Evolutionary conservation across 1,284 basidiomycete species (phyloP).

Genomic region (Coriolopsis trogii): DNA sequence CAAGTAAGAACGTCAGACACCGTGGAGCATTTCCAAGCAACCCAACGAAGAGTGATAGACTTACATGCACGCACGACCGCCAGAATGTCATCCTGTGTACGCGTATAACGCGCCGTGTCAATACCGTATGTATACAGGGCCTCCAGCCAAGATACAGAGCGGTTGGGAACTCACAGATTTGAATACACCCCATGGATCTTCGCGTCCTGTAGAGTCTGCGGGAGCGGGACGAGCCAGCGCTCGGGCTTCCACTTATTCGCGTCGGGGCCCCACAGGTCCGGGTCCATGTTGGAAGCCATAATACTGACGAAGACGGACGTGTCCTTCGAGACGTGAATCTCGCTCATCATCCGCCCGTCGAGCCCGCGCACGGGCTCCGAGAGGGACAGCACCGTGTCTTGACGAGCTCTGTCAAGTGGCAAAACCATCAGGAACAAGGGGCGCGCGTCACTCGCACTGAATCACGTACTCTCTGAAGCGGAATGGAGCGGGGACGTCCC

Average conservation of each 20-base stretch:
- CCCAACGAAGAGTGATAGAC: background rate
- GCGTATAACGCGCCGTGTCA: too few species aligned
- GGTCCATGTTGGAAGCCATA: slow-evolving; percentile 18
- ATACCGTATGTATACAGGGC: too few species aligned
- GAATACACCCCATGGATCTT: slow-evolving; percentile 7
- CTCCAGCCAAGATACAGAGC: too few species aligned
- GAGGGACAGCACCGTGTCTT: slow-evolving; percentile 22
- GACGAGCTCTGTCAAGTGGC: slow-evolving; percentile 28
- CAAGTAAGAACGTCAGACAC: background rate
- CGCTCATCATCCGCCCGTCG: slow-evolving; percentile 35
- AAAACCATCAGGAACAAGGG: too few species aligned
- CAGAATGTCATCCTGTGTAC: slow-evolving; percentile 6
- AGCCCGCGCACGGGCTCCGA: slow-evolving; percentile 10
- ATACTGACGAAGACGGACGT: slow-evolving; percentile 25
- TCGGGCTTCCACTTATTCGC: slow-evolving; percentile 25
- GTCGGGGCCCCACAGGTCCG: slow-evolving; percentile 23
- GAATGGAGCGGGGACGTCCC: too few species aligned
- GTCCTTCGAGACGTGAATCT: slow-evolving; percentile 43
- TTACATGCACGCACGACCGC: slow-evolving; percentile 7
- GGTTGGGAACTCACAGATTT: background rate
- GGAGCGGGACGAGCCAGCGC: slow-evolving; percentile 18
- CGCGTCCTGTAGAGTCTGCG: slow-evolving; percentile 1
- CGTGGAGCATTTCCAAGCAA: background rate
- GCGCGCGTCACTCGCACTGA: too few species aligned
- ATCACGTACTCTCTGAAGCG: too few species aligned